phyloP scores from a whole-genome alignment of 371 early-diverging fungal species.

The Mucor irregularis region DNA sequence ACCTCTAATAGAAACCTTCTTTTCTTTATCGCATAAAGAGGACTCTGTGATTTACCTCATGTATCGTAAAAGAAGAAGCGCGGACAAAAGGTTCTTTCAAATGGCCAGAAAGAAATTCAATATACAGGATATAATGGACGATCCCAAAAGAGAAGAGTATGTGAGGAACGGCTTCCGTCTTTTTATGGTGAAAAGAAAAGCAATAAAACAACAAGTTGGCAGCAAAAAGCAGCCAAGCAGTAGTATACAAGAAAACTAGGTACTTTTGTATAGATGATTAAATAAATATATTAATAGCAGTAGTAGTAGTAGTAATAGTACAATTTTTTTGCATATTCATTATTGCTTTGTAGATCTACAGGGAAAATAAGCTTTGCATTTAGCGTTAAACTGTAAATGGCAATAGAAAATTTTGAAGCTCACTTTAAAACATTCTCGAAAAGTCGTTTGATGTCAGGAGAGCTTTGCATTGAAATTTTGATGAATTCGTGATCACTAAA shows the following conservation, averaged over 20 bases:
- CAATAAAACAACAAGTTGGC: background rate
- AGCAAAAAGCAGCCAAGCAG: no score
- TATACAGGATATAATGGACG: slow-evolving; percentile 34
- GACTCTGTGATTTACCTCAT: slow-evolving; percentile 36
- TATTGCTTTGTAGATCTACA: no score
- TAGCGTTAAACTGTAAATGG: no score
- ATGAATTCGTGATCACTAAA: slow-evolving; percentile 82
- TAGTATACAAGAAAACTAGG: no score
- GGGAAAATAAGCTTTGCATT: no score
- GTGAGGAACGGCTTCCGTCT: slow-evolving; percentile 19
- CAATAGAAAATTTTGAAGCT: slow-evolving; percentile 8
- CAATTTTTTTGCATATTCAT: no score
- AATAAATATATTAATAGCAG: no score
- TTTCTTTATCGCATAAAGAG: slow-evolving; percentile 26
- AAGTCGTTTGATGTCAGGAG: slow-evolving; percentile 67
- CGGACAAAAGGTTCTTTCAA: slow-evolving; percentile 50
- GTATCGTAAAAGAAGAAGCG: slow-evolving; percentile 48
- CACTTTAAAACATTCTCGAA: slow-evolving; percentile 69
- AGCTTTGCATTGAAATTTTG: slow-evolving; percentile 33
- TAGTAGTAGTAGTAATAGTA: no score
- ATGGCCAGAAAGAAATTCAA: slow-evolving; percentile 43
- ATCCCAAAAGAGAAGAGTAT: slow-evolving; percentile 32
- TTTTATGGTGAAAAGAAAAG: slow-evolving; percentile 38
- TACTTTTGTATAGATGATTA: no score
- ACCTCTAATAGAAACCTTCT: slow-evolving; percentile 42